Conservation (phyloP, 2,329 filamentous ascomycete species). For the Tolypocladium tundrense region DNA sequence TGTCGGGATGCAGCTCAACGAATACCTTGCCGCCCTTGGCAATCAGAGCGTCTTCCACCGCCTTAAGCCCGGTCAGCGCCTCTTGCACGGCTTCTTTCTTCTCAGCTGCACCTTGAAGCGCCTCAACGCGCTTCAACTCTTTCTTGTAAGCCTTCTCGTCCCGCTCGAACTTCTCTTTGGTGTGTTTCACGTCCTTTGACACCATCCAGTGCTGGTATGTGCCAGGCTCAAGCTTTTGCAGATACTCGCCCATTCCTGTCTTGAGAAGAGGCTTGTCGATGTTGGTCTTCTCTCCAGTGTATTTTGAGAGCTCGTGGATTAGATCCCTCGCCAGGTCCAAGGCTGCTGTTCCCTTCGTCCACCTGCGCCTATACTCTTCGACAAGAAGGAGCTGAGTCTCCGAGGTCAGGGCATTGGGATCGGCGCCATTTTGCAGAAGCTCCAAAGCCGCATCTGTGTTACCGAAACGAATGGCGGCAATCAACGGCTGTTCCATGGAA, state of each 20-base stretch:
- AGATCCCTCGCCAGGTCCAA: constrained; percentile 51
- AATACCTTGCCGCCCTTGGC: constrained; percentile 57
- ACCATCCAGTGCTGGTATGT: constrained; percentile 52
- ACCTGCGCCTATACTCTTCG: constrained; percentile 18
- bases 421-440: constrained; percentile 53
- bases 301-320: constrained; percentile 37
- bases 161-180: constrained; percentile 20
- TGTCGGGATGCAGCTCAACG: constrained; percentile 49
- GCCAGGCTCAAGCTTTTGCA: constrained; percentile 36
- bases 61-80: constrained; percentile 40
- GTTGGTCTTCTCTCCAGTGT: constrained; percentile 16
- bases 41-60: constrained; percentile 44
- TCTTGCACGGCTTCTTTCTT: constrained; percentile 46
- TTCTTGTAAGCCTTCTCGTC: constrained; percentile 18
- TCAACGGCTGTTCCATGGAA: constrained; percentile 52
- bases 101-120: constrained; percentile 22
- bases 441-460: constrained; percentile 37
- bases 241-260: constrained; percentile 38
- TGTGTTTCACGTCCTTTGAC: constrained; percentile 23
- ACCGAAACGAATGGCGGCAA: constrained; percentile 43
- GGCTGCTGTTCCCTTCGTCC: constrained; percentile 33
- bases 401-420: constrained; percentile 50
- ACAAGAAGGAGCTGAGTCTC: constrained; percentile 24
- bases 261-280: constrained; percentile 5
- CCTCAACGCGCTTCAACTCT: constrained; percentile 7